Base-by-base conservation (phyloP, 2,329 filamentous ascomycete genomes). In the Cylindrodendrum hubeiense region DNA sequence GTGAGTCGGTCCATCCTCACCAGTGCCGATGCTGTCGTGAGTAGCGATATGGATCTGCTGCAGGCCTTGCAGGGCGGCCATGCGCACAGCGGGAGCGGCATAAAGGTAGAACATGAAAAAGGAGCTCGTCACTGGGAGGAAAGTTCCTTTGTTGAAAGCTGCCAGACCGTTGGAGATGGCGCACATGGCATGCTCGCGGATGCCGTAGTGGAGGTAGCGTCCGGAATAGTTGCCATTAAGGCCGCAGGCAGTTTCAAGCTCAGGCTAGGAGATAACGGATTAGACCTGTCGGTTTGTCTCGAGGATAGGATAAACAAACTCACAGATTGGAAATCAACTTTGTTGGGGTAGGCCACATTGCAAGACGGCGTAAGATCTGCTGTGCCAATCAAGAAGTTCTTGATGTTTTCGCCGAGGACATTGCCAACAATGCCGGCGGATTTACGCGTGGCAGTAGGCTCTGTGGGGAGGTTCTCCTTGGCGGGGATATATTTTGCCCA, bases 81-180 rank as follows among this genome's bases (percentile, higher is more conserved):
- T 89, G 24, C 87, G 43, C 17, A 63, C 52, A n/a, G 43, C 52
- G 12, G 60, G 60, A 15, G 60, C 60, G 24, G 60, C 60, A 13
- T 58, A 63, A n/a, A 77, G 68, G 69, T 88, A 89, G 74, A 89
- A 89, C 84, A 89, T 89, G 79, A 89, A 87, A 76, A 89, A 89
- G 3, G 81, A 82, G 0, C 84, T 83, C 0, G 86, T 89, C 22
- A 88, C 76, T 0, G 87, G 86, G 6, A 89, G 74, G 67, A 89
- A 82, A 0, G 85, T 86, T 13, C 80, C 82, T 12, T 79, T 82
- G 56, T 80, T 80, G 66, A 81, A 90, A 0, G 87, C 88, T 0
- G 87, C 86, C 3, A 90, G 73, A 2, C 87, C 88, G 73, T 87
- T 87, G 2, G 82, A 80, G 21, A 87, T 83, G 28, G 83, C 75